Evolutionary conservation across 2,329 filamentous ascomycete genomes (phyloP).

Genomic region (Aureobasidium leucospermi): DNA sequence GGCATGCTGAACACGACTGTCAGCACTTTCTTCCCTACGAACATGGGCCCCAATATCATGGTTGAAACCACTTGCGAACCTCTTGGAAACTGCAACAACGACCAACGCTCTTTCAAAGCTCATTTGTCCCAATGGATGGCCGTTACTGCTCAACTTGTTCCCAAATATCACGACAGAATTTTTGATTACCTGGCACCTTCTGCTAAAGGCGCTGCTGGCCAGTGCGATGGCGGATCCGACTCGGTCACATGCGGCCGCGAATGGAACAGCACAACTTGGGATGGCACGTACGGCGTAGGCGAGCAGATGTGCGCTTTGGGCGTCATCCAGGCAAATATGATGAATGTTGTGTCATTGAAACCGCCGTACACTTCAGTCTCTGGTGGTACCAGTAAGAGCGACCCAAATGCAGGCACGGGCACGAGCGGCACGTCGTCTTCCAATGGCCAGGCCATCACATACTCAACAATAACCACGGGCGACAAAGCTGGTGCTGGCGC

Average conservation of each 20-base stretch:
- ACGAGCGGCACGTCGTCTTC: slow-evolving; percentile 23
- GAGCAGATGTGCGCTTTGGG: slow-evolving; percentile 49
- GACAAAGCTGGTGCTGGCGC: slow-evolving; percentile 63
- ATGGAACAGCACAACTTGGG: slow-evolving; percentile 34
- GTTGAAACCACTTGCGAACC: slow-evolving; percentile 62
- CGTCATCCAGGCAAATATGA: slow-evolving; percentile 36
- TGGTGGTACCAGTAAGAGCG: slow-evolving; percentile 43
- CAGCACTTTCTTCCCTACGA: slow-evolving; percentile 45
- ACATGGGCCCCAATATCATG: slow-evolving; percentile 48
- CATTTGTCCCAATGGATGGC: slow-evolving; percentile 49
- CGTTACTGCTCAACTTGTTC: slow-evolving; percentile 33
- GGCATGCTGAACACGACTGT: slow-evolving; percentile 12
- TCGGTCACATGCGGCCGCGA: slow-evolving; percentile 32
- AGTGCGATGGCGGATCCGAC: slow-evolving; percentile 43
- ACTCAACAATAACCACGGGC: slow-evolving; percentile 40
- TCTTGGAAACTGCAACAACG: slow-evolving; percentile 54
- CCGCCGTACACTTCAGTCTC: slow-evolving; percentile 38
- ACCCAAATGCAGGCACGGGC: slow-evolving; percentile 35
- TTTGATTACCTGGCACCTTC: slow-evolving; percentile 44
- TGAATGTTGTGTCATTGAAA: slow-evolving; percentile 28
- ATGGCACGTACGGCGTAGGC: slow-evolving; percentile 42
- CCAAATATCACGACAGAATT: slow-evolving; percentile 30
- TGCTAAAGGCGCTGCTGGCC: slow-evolving; percentile 46
- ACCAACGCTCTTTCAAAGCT: slow-evolving; percentile 68
- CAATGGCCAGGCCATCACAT: slow-evolving; percentile 16